Evolutionary conservation across 108 stramenopile genomes (phyloP), one percentile per base, ranked within the genome.

Genomic region (Discostella stelligeroides): DNA sequence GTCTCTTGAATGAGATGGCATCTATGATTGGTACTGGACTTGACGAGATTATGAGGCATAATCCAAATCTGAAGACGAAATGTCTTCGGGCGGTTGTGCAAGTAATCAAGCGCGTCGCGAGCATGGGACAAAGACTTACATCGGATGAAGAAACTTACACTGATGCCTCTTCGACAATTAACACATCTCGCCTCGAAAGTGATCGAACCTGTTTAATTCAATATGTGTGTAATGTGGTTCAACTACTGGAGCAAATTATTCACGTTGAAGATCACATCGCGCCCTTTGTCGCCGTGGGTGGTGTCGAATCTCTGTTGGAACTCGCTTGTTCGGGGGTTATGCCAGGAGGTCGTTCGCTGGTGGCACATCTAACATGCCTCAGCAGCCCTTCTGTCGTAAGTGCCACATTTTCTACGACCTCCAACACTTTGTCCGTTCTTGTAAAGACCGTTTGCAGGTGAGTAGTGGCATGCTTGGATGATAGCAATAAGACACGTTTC

Each of bases 11-110:
- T 58, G 95, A 95, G 73, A 83, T 96, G 78, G 82, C 94, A 11
- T 80, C 87, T 4, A 86, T 88, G 42, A 82, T 96, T 46, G 97
- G 97, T 13, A 86, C 90, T 4, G 95, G 94, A 17, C 71, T 97
- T 24, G 95, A 96, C 63, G 97, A 97, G 81, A 80, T 96, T 25
- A 95, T 97, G 92, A 87, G 94, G 5, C 95, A 96, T 81, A 91
- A 92, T 54, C 87, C 87, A 25, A 58, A 41, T 47, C 64, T 96
- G 66, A 89, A 79, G 46, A 66, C 86, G 24, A 49, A 68, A 8
- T 58, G 57, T 38, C 34, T 58, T 20, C 7, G 15, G 57, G 57
- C 57, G 4, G 82, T 95, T 39, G 70, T 94, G 45, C 63, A 64
- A 48, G 88, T 92, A 13, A 84, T 97, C 76, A 81, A 87, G 45